phyloP scores from a whole-genome alignment of 140 eudicot species.

The Oenanthe javanica region DNA sequence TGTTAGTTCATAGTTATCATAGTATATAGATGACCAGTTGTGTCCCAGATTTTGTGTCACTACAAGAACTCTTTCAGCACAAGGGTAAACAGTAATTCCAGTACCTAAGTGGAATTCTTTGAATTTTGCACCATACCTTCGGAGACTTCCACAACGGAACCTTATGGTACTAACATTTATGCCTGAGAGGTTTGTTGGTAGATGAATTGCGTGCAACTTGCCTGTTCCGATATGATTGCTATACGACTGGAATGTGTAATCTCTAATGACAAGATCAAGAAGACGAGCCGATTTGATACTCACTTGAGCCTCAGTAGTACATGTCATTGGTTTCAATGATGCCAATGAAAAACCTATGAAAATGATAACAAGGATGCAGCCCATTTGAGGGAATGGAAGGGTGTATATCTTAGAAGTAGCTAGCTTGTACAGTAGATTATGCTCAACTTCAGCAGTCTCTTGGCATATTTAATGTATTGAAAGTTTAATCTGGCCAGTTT shows the following conservation, averaged over 20 bases:
- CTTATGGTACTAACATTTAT: slow-evolving; percentile 49
- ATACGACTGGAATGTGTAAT: slow-evolving; percentile 70
- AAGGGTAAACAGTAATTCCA: slow-evolving; percentile 58
- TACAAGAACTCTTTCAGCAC: slow-evolving; percentile 64
- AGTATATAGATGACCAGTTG: slow-evolving; percentile 75
- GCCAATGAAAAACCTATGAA: slow-evolving; percentile 28
- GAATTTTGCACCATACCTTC: slow-evolving; percentile 73
- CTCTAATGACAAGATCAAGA: slow-evolving; percentile 74
- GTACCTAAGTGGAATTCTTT: slow-evolving; percentile 44
- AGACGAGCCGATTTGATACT: slow-evolving; percentile 65
- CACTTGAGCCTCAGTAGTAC: slow-evolving; percentile 36
- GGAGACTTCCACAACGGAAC: slow-evolving; percentile 79
- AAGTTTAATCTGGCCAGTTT: not conserved
- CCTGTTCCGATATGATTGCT: slow-evolving; percentile 53
- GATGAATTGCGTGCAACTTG: slow-evolving; percentile 33
- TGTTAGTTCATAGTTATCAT: slow-evolving; percentile 45
- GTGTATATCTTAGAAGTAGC: not conserved
- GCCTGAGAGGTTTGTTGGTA: slow-evolving; percentile 81
- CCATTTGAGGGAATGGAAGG: slow-evolving; percentile 33
- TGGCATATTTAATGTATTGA: not conserved
- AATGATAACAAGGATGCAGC: slow-evolving; percentile 21
- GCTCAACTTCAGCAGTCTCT: not conserved
- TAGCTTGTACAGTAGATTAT: not conserved
- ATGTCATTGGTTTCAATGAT: slow-evolving; percentile 20
- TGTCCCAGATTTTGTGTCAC: slow-evolving; percentile 72